A percentile compares a stretch with the other conserved stretches of the same genome.
Conservation (phyloP, 2,329 filamentous ascomycete species). For the Massarina eburnea region DNA sequence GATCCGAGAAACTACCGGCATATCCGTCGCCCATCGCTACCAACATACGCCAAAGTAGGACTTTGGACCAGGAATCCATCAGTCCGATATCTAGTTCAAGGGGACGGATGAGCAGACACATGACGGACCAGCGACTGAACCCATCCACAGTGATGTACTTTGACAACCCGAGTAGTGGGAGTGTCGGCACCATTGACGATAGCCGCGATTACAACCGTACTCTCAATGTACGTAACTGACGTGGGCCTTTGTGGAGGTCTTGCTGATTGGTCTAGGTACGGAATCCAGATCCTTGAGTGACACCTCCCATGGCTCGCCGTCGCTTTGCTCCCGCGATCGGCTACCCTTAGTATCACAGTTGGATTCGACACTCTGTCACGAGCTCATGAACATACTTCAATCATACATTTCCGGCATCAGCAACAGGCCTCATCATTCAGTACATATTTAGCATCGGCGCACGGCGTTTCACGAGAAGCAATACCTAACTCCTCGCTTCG, state of each 20-base stretch:
- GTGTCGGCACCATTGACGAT: slow-evolving; percentile 50
- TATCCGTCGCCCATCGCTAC: slow-evolving; percentile 30
- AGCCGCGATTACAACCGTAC: slow-evolving; percentile 52
- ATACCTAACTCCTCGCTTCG: background rate
- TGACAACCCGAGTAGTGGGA: slow-evolving; percentile 50
- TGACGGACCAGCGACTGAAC: slow-evolving; percentile 53
- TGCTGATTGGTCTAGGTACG: slow-evolving; percentile 27
- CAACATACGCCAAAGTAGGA: slow-evolving; percentile 30
- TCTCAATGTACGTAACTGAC: slow-evolving; percentile 42
- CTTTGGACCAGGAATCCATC: slow-evolving; percentile 34
- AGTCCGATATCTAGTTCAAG: slow-evolving; percentile 39
- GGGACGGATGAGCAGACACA: slow-evolving; percentile 47
- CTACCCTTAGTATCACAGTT: too few relatives aligned
- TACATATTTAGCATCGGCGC: slow-evolving; percentile 24
- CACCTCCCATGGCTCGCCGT: background rate
- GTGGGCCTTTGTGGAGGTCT: background rate
- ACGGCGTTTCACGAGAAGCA: slow-evolving; percentile 15
- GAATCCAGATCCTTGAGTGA: slow-evolving; percentile 34
- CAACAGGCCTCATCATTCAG: slow-evolving; percentile 5
- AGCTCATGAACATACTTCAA: slow-evolving; percentile 28
- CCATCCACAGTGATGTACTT: slow-evolving; percentile 50
- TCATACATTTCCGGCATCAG: slow-evolving; percentile 12
- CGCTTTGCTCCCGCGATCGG: background rate
- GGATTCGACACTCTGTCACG: slow-evolving; percentile 24
- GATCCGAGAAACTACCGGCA: slow-evolving; percentile 24